Percentiles rank a stretch among this genome's conserved stretches.
Evolutionary conservation across 176 grass and related monocot genomes (phyloP).

Genomic region (Cymbopogon citratus): DNA sequence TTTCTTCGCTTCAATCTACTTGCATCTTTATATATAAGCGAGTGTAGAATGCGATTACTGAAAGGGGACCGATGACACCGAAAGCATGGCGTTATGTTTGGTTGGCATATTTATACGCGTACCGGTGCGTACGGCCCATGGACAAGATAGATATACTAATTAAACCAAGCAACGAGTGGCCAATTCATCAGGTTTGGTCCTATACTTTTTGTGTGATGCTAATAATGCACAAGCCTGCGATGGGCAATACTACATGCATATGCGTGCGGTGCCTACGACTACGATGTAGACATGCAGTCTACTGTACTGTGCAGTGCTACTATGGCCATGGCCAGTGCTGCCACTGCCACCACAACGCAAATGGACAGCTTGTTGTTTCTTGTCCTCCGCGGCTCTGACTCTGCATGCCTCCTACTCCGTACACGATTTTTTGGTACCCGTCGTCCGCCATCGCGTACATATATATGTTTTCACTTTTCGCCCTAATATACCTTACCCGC

Average conservation of each 20-base stretch:
- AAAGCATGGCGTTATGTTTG: neutral
- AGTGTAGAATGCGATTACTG: neutral
- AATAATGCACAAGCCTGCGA: neutral
- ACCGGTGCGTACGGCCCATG: neutral
- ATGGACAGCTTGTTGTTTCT: conserved; percentile 24
- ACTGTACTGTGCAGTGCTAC: neutral
- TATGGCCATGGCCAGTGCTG: neutral
- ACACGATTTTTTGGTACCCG: neutral
- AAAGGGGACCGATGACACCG: neutral
- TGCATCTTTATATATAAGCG: no score
- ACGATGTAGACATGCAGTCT: no score
- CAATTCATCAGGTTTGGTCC: neutral
- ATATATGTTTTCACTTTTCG: neutral
- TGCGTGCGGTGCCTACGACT: neutral
- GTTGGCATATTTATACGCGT: conserved; percentile 3
- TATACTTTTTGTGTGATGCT: no score
- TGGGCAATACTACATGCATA: neutral
- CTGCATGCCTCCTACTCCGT: neutral
- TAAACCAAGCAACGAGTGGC: neutral
- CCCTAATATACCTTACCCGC: no score
- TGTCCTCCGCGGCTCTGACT: neutral
- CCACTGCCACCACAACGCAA: neutral
- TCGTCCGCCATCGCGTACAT: neutral
- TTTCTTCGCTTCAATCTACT: no score
- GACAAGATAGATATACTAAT: no score